These are phyloP conservation scores for Euphorbia corollata DNA, from an alignment of 441 rosid genomes.

Conservation along the genomic window DNA sequence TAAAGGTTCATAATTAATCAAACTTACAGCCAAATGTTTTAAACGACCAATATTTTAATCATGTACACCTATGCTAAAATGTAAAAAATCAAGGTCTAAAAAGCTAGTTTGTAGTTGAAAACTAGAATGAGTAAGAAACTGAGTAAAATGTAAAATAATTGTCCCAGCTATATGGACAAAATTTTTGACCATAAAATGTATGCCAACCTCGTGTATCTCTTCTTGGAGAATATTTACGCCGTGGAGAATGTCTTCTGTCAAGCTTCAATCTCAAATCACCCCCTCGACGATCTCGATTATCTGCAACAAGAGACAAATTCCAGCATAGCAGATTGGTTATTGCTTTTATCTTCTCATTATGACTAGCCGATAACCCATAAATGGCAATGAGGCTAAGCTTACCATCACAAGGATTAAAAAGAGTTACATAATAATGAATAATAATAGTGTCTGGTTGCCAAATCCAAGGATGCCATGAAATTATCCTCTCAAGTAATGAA, in stretches of 20 bases:
- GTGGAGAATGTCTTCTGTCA: slow-evolving; percentile 67
- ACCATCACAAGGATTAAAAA: slow-evolving; percentile 41
- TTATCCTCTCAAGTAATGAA: slow-evolving; percentile 38
- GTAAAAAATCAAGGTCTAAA: background rate
- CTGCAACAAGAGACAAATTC: slow-evolving; percentile 36
- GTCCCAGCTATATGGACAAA: background rate
- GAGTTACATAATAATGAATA: slow-evolving; percentile 45
- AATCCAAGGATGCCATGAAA: slow-evolving; percentile 45
- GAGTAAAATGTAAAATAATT: background rate
- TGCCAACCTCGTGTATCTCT: slow-evolving; percentile 40
- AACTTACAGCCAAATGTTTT: background rate
- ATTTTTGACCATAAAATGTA: slow-evolving; percentile 47
- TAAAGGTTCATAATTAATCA: slow-evolving; percentile 13
- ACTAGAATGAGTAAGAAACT: background rate
- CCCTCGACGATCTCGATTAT: slow-evolving; percentile 46
- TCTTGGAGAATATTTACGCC: slow-evolving; percentile 46
- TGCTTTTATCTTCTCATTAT: slow-evolving; percentile 18
- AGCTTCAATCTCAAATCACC: slow-evolving; percentile 76
- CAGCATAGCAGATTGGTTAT: slow-evolving; percentile 23
- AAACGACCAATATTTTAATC: background rate
- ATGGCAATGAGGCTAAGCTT: slow-evolving; percentile 34
- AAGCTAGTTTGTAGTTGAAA: slow-evolving; percentile 2
- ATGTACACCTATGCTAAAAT: background rate
- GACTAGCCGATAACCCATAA: slow-evolving; percentile 28
- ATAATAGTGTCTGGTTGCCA: slow-evolving; percentile 48